A percentile compares a stretch with the other conserved stretches of the same genome.
Conservation (phyloP, 78 protist species). For the Monosiga brevicollis region DNA sequence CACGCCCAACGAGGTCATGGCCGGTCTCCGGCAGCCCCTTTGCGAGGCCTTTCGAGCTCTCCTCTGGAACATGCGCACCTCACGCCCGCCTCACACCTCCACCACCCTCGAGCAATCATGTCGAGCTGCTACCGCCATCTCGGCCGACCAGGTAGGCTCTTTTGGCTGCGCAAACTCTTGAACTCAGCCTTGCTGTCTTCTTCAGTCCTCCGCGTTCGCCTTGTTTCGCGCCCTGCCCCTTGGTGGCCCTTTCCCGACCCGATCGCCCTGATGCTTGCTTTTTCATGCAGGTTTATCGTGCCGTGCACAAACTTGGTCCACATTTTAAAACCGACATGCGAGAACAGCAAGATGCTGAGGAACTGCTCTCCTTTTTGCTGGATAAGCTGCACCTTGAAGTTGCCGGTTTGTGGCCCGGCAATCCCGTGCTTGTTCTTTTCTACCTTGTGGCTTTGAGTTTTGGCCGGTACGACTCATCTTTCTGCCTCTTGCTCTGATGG, state of each 20-base stretch:
- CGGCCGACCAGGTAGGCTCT: no score
- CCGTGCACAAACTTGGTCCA: no score
- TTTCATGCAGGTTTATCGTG: neutral
- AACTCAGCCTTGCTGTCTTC: no score
- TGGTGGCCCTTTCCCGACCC: neutral
- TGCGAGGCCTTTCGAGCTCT: neutral
- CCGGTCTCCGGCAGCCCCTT: neutral
- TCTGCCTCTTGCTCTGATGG: no score
- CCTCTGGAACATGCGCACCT: neutral
- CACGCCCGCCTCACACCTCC: no score
- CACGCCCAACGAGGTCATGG: no score
- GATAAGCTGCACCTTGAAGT: neutral
- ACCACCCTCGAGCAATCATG: no score
- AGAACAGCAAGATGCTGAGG: neutral
- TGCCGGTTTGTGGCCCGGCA: neutral
- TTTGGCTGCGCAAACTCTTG: no score
- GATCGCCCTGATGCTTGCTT: neutral
- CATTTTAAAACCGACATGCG: no score
- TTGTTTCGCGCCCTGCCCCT: neutral
- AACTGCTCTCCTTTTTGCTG: neutral
- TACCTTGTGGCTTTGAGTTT: no score
- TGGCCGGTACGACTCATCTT: no score
- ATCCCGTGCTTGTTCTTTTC: neutral
- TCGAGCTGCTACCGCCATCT: no score
- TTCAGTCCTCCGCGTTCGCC: neutral